phyloP scores from a whole-genome alignment of 2,329 filamentous ascomycete genomes.

The Fusarium subglutinans region DNA sequence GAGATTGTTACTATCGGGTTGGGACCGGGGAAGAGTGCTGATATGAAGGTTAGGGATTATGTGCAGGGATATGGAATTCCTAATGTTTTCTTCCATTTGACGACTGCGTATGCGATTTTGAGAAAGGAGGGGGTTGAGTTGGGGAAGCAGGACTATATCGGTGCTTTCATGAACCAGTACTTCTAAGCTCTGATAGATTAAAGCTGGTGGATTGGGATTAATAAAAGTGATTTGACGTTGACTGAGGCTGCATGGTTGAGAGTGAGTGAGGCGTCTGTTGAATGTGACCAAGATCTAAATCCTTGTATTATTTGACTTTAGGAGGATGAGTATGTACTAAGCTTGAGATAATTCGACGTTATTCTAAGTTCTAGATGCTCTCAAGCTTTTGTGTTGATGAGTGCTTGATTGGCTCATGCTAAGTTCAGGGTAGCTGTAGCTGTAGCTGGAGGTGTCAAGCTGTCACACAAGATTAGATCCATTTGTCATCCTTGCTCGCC shows the following conservation, averaged over 20 bases:
- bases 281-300: background rate
- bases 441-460: background rate
- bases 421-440: conserved; percentile 17
- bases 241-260: background rate
- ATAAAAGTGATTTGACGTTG: conserved; percentile 13
- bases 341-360: background rate
- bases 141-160: conserved; percentile 67
- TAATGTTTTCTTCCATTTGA: conserved; percentile 72
- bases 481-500: conserved; percentile 30
- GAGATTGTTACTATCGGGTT: conserved; percentile 45
- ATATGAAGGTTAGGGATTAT: conserved; percentile 51
- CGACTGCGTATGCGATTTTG: conserved; percentile 68
- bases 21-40: conserved; percentile 42
- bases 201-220: background rate
- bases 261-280: background rate
- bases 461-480: background rate
- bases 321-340: background rate
- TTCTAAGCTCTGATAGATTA: background rate
- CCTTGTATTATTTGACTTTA: fast-evolving
- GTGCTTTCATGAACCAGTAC: conserved; percentile 45
- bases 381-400: background rate
- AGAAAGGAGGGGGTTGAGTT: conserved; percentile 69
- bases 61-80: conserved; percentile 60
- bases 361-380: fast-evolving
- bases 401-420: background rate